Percentiles rank a stretch among this genome's conserved stretches.
Evolutionary conservation across 2,329 filamentous ascomycete genomes (phyloP).

Genomic region (Rhinocladiella similis): DNA sequence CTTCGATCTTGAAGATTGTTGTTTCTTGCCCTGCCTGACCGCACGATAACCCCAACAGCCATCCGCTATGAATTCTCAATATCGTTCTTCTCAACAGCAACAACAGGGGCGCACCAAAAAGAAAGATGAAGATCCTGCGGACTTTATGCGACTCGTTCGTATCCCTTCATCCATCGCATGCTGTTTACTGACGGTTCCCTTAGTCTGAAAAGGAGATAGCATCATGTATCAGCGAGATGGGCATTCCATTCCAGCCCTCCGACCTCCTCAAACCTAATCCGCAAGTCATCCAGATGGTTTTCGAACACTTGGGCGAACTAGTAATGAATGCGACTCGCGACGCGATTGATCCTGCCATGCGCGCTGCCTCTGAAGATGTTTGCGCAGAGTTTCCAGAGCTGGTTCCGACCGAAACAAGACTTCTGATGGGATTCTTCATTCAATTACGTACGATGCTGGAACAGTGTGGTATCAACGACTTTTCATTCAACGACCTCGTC

Average conservation of each 20-base stretch:
- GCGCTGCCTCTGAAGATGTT: constrained; percentile 79
- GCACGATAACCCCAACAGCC: background rate
- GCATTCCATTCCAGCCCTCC: constrained; percentile 79
- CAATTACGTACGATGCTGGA: constrained; percentile 75
- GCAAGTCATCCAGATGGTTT: constrained; percentile 92
- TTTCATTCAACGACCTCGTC: constrained; percentile 89
- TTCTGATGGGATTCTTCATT: constrained; percentile 94
- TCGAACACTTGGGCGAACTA: constrained; percentile 95
- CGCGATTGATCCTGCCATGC: constrained; percentile 92
- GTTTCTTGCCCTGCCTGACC: too few species aligned
- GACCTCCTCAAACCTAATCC: constrained; percentile 94
- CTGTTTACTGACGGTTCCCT: constrained; percentile 37
- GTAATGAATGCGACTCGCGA: constrained; percentile 92
- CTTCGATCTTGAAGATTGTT: background rate
- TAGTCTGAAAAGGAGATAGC: constrained; percentile 78
- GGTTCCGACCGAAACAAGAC: constrained; percentile 81
- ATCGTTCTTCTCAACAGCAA: constrained; percentile 43
- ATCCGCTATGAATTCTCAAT: constrained; percentile 52
- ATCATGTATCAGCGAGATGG: constrained; percentile 95
- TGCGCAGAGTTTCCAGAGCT: constrained; percentile 82
- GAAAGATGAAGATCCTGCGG: constrained; percentile 59
- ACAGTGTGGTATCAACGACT: constrained; percentile 89
- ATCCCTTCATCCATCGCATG: background rate
- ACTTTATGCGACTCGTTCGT: constrained; percentile 57
- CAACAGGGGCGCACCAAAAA: constrained; percentile 50